Conservation (phyloP, 371 early-diverging fungal genomes). For the Mortierella sp. region DNA sequence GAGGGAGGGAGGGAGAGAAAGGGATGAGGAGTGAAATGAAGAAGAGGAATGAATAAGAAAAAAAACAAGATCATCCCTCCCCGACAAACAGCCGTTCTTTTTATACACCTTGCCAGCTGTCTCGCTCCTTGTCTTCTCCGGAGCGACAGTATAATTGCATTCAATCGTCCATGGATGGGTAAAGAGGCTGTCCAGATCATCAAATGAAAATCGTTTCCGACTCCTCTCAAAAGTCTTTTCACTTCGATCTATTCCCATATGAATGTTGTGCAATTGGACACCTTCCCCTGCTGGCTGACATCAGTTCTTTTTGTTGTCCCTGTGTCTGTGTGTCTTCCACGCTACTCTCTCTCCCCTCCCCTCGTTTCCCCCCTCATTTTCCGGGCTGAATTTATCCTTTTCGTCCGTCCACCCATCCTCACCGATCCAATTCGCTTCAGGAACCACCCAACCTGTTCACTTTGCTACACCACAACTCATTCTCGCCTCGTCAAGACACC, state of each 20-base stretch:
- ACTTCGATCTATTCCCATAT: constrained; percentile 1
- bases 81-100: neutral
- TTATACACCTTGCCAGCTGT: neutral
- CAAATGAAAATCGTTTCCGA: constrained; percentile 16
- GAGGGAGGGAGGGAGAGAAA: neutral
- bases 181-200: neutral
- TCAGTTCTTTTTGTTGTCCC: neutral
- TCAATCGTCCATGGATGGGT: neutral
- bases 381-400: constrained; percentile 11
- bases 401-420: neutral
- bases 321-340: neutral
- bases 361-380: neutral
- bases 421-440: neutral
- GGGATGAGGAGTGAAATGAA: neutral
- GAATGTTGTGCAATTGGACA: neutral
- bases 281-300: neutral
- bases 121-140: neutral
- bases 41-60: neutral
- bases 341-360: neutral
- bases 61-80: neutral
- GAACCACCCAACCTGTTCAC: neutral
- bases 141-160: neutral
- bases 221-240: neutral
- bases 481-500: too few relatives aligned
- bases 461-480: neutral